Percentiles rank a stretch among this genome's conserved stretches.
phyloP scores from a whole-genome alignment of 305 asterid species.

The Fraxinus sp. region DNA sequence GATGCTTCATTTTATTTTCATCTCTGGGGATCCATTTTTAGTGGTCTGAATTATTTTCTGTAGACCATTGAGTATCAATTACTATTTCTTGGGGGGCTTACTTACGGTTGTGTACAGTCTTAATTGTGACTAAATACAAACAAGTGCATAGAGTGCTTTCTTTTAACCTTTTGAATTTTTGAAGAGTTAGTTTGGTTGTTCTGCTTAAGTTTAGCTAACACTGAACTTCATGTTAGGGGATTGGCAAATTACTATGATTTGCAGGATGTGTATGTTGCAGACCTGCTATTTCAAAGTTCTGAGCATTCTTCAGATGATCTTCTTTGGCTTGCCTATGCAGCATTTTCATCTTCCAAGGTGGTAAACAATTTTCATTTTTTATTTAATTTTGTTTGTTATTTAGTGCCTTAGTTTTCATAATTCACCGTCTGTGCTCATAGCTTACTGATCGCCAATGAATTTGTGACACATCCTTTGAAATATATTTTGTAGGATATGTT shows the following conservation, averaged over 20 bases:
- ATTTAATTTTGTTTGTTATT: neutral
- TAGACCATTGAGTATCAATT: slow-evolving; percentile 13
- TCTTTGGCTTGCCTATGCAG: slow-evolving; percentile 83
- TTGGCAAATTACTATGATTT: slow-evolving; percentile 58
- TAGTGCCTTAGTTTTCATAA: slow-evolving; percentile 16
- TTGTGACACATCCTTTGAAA: neutral
- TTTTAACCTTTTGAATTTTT: slow-evolving; percentile 8
- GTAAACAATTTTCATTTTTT: slow-evolving; percentile 14
- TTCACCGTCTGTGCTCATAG: slow-evolving; percentile 1
- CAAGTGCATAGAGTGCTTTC: slow-evolving; percentile 13
- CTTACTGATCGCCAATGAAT: slow-evolving; percentile 17
- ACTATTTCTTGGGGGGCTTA: slow-evolving; percentile 19
- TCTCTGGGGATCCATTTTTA: neutral
- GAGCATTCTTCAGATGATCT: slow-evolving; percentile 84
- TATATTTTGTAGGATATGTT: neutral
- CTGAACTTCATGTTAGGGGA: slow-evolving; percentile 50
- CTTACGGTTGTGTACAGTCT: slow-evolving; percentile 10
- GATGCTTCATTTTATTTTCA: slow-evolving; percentile 9
- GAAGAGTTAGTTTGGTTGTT: slow-evolving; percentile 15
- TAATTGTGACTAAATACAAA: slow-evolving; percentile 13
- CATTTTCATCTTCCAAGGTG: slow-evolving; percentile 78
- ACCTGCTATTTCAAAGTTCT: slow-evolving; percentile 78
- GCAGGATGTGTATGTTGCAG: slow-evolving; percentile 73
- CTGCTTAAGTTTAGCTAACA: slow-evolving; percentile 32
- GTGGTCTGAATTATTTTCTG: neutral